These are phyloP conservation scores for Diophrys sp. DNA, from an alignment of 73 alveolate genomes.

Conservation along the genomic window DNA sequence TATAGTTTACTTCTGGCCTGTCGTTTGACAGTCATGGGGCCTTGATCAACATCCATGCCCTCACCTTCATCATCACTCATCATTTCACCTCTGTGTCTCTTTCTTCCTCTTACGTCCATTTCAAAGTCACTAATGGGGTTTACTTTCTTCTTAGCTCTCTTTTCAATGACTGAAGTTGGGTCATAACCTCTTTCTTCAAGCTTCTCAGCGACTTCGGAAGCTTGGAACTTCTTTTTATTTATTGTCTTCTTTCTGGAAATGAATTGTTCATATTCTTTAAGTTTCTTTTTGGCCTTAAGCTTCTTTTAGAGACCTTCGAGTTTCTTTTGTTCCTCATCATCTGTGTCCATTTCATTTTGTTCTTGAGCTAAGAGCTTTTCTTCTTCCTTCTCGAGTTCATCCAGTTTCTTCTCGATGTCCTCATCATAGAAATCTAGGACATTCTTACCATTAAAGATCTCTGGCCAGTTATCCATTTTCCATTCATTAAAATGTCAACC, in stretches of 20 bases:
- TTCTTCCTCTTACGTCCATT: constrained; percentile 61
- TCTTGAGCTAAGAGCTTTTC: constrained; percentile 69
- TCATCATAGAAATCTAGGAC: constrained; percentile 98
- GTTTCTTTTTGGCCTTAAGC: constrained; percentile 37
- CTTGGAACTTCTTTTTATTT: constrained; percentile 27
- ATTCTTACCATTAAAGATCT: constrained; percentile 98
- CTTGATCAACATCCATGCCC: constrained; percentile 50
- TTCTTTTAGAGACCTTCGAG: constrained; percentile 33
- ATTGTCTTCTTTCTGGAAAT: constrained; percentile 34
- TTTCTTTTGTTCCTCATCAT: constrained; percentile 61
- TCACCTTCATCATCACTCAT: constrained; percentile 43
- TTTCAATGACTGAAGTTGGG: neutral
- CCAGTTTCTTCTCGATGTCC: constrained; percentile 90
- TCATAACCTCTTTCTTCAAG: constrained; percentile 7
- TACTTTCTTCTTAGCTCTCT: constrained; percentile 28
- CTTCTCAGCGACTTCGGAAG: constrained; percentile 10
- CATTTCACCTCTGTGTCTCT: constrained; percentile 62
- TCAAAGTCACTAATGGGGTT: constrained; percentile 66
- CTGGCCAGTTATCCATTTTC: constrained; percentile 99
- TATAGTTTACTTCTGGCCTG: constrained; percentile 34
- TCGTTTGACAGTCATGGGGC: constrained; percentile 3
- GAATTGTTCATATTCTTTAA: constrained; percentile 10
- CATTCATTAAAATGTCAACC: too few species aligned
- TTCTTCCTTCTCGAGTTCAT: constrained; percentile 97
- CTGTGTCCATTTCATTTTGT: constrained; percentile 54